A percentile compares a stretch with the other conserved stretches of the same genome.
These are phyloP conservation scores for Claviceps sp. DNA, from an alignment of 2,329 filamentous ascomycete genomes.

Conservation along the genomic window DNA sequence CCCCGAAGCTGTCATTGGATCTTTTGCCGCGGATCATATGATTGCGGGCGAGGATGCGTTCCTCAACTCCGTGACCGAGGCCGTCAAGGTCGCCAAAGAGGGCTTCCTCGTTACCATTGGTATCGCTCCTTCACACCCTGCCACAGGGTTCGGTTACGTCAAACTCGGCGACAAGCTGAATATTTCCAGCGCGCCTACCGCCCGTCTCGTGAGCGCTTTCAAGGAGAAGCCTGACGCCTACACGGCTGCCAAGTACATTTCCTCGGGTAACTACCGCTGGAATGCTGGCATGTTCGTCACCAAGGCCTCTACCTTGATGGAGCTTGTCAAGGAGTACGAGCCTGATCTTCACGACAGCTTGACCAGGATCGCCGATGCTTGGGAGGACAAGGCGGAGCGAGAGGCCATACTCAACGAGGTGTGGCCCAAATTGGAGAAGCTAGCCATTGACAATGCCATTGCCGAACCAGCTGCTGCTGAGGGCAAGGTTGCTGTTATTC, in stretches of 20 bases:
- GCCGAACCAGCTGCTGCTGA: constrained; percentile 15
- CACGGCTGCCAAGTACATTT: constrained; percentile 15
- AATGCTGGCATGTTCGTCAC: constrained; percentile 17
- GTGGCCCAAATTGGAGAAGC: constrained; percentile 13
- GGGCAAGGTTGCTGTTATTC: constrained; percentile 15
- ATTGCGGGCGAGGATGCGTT: constrained; percentile 16
- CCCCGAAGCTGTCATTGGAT: constrained; percentile 13
- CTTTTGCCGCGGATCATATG: constrained; percentile 16
- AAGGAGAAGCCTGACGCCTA: constrained; percentile 16
- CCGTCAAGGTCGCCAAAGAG: constrained; percentile 14
- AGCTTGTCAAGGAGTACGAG: constrained; percentile 12
- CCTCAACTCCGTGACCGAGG: constrained; percentile 13
- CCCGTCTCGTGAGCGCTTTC: constrained; percentile 14
- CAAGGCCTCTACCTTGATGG: constrained; percentile 14
- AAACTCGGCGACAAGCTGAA: constrained; percentile 13
- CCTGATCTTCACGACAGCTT: constrained; percentile 12
- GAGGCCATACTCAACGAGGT: constrained; percentile 11
- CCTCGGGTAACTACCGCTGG: constrained; percentile 15
- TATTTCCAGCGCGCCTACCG: constrained; percentile 9
- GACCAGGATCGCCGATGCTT: constrained; percentile 12
- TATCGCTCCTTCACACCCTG: constrained; percentile 15
- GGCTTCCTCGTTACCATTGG: constrained; percentile 16
- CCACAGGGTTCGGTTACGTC: constrained; percentile 15
- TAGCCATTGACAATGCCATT: constrained; percentile 15
- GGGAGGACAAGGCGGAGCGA: constrained; percentile 13